Conservation (phyloP, 345 rosid species). For the Isatis tinctoria region DNA sequence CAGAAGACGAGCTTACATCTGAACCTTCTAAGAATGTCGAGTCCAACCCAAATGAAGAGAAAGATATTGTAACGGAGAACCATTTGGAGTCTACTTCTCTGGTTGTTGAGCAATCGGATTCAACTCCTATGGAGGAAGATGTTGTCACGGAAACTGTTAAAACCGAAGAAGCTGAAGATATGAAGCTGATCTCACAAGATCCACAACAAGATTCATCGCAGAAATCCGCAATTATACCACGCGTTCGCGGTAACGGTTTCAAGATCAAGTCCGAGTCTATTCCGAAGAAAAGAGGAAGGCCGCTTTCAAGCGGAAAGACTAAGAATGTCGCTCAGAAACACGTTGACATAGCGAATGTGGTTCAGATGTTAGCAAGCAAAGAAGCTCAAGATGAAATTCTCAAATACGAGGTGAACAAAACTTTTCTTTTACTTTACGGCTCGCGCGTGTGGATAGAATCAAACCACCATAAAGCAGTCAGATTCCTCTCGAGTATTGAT, state of each 20-base stretch:
- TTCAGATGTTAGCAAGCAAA: conserved; percentile 48
- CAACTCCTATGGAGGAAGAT: conserved; percentile 41
- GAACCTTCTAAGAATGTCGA: conserved; percentile 47
- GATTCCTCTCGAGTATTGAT: neutral
- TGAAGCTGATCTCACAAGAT: conserved; percentile 38
- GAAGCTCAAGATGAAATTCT: conserved; percentile 80
- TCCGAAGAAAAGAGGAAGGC: conserved; percentile 67
- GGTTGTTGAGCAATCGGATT: conserved; percentile 36
- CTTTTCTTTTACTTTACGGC: no score
- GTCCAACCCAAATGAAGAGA: conserved; percentile 28
- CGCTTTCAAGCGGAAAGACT: conserved; percentile 41
- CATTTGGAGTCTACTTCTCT: conserved; percentile 40
- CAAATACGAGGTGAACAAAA: conserved; percentile 45
- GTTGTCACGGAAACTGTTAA: conserved; percentile 37
- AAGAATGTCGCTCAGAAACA: conserved; percentile 48
- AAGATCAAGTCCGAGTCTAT: conserved; percentile 40
- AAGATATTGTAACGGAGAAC: conserved; percentile 31
- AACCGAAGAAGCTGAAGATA: conserved; percentile 43
- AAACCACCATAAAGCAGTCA: neutral
- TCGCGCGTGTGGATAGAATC: neutral
- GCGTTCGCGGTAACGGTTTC: conserved; percentile 42
- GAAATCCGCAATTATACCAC: conserved; percentile 56
- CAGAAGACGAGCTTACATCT: conserved; percentile 80
- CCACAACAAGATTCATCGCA: conserved; percentile 43
- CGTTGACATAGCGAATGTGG: conserved; percentile 54